phyloP scores from a whole-genome alignment of 768 basidiomycete genomes.

The Lepiota brunneoincarnata region DNA sequence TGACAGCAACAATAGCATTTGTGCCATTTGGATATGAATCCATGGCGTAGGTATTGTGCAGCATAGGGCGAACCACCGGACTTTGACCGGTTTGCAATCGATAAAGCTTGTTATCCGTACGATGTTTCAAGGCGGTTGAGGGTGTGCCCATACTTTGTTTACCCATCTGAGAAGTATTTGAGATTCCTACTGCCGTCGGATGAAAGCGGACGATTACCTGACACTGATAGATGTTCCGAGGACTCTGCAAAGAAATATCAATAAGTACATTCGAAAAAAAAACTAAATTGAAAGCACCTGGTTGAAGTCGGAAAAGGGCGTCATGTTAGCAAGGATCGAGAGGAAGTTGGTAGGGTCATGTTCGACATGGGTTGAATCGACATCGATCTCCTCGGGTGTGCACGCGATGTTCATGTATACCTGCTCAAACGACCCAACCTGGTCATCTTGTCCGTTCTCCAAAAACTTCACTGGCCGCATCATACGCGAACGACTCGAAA shows the following conservation, averaged over 20 bases:
- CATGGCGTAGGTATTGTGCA: constrained; percentile 96
- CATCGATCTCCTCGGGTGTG: constrained; percentile 79
- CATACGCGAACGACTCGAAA: constrained; percentile 85
- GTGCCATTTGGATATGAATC: constrained; percentile 98
- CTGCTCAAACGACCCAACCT: constrained; percentile 95
- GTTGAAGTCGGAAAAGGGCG: constrained; percentile 99
- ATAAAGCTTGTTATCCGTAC: constrained; percentile 98
- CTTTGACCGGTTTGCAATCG: constrained; percentile 93
- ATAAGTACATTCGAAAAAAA: background rate
- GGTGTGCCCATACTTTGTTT: constrained; percentile 99
- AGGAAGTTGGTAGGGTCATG: constrained; percentile 93
- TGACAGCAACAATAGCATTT: constrained; percentile 98
- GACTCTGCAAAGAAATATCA: constrained; percentile 49
- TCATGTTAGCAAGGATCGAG: constrained; percentile 95
- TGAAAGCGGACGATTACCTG: constrained; percentile 46
- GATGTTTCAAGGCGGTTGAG: constrained; percentile 83
- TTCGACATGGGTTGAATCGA: constrained; percentile 87
- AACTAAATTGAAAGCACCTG: constrained; percentile 54
- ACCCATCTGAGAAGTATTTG: constrained; percentile 71
- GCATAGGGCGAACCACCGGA: constrained; percentile 86
- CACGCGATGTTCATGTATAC: constrained; percentile 99
- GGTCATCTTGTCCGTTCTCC: constrained; percentile 81
- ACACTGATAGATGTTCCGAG: constrained; percentile 91
- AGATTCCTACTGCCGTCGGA: constrained; percentile 7
- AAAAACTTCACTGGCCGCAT: constrained; percentile 97